Conservation (phyloP, 129 eudicot species). For the Escallonia rubra region DNA sequence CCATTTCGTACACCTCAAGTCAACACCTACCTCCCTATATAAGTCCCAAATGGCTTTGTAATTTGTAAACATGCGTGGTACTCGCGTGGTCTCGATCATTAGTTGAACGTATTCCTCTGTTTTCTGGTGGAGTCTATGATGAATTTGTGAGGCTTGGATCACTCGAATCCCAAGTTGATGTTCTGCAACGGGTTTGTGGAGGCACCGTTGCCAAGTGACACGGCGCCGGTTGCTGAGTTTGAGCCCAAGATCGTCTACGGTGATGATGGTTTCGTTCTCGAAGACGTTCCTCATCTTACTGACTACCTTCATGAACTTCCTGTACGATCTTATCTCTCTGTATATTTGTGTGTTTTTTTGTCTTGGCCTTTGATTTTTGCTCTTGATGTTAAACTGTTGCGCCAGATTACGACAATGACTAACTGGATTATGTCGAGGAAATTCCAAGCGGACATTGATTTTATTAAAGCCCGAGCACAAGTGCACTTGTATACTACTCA, state of each 20-base stretch:
- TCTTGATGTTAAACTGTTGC: too few relatives aligned
- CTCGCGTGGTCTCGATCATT: neutral
- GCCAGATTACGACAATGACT: too few relatives aligned
- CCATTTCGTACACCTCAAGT: too few relatives aligned
- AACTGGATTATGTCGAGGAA: too few relatives aligned
- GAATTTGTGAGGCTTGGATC: neutral
- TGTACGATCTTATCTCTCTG: constrained; percentile 32
- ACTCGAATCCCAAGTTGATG: neutral
- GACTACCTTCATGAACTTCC: constrained; percentile 66
- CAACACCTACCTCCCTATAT: too few relatives aligned
- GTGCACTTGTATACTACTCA: too few relatives aligned
- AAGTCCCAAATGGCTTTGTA: too few relatives aligned
- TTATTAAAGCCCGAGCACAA: too few relatives aligned
- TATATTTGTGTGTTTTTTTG: constrained; percentile 2
- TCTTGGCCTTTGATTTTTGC: too few relatives aligned
- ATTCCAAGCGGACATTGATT: too few relatives aligned
- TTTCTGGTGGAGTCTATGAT: neutral
- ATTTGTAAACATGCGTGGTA: too few relatives aligned
- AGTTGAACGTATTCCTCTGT: neutral
- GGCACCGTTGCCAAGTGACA: neutral
- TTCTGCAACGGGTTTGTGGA: constrained; percentile 17
- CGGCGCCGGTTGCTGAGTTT: constrained; percentile 10
- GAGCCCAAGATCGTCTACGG: constrained; percentile 37
- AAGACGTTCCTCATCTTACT: constrained; percentile 82
- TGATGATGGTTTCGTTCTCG: constrained; percentile 56